Conservation (phyloP, 1,139 yeast genomes). For the Candida tunisiensis region DNA sequence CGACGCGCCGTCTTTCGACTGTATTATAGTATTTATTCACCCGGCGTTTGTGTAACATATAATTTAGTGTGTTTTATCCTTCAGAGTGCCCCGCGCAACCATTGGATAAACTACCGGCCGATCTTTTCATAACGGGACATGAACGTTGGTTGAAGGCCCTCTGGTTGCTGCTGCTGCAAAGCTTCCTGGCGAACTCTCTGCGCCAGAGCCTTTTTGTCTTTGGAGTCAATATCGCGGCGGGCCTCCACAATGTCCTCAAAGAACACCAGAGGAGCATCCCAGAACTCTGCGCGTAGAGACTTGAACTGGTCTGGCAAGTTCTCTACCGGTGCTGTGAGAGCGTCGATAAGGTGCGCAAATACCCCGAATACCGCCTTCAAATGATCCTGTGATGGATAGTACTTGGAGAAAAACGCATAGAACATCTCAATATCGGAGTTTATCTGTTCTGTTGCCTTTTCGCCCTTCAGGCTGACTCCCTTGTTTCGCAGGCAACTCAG, state of each 20-base stretch:
- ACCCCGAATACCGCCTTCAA: constrained; percentile 37
- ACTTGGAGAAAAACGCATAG: constrained; percentile 41
- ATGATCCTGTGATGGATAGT: constrained; percentile 24
- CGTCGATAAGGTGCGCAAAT: constrained; percentile 57
- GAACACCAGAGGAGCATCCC: constrained; percentile 30
- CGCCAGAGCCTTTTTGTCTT: constrained; percentile 17
- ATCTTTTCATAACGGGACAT: constrained; percentile 4
- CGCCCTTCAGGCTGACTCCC: constrained; percentile 24
- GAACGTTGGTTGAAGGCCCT: constrained; percentile 8
- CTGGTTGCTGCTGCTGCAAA: constrained; percentile 11
- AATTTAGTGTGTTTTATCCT: neutral
- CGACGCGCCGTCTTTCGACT: too few species aligned
- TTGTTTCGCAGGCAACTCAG: constrained; percentile 27
- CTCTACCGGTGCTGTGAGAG: constrained; percentile 37
- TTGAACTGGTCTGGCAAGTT: constrained; percentile 40
- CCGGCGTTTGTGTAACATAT: neutral
- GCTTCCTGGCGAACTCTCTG: constrained; percentile 16
- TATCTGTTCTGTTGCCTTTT: constrained; percentile 43
- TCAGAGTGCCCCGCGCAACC: too few species aligned
- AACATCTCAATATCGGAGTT: constrained; percentile 51
- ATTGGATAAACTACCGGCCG: neutral
- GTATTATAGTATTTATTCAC: too few species aligned
- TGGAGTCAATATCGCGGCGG: constrained; percentile 20
- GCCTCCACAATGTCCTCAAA: constrained; percentile 22
- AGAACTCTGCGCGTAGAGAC: constrained; percentile 50